Evolutionary conservation across 108 stramenopile species (phyloP), one percentile per base, ranked within the genome.

Genomic region (Seminavis robusta): DNA sequence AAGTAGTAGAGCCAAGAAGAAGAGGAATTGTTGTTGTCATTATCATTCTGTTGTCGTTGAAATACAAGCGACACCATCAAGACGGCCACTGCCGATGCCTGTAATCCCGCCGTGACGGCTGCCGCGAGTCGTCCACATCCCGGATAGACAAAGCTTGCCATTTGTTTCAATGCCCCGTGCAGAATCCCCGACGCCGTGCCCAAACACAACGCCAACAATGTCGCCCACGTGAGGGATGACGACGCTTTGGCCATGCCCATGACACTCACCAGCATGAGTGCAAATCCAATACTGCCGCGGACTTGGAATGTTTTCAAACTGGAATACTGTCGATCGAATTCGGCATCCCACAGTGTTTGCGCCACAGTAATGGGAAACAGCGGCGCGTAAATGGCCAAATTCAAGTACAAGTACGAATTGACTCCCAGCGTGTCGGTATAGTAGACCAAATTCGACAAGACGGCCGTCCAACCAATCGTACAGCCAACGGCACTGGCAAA

Each of bases 111-210:
- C 7, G 61, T 52, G 2, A 76, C 69, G 5, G 75, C 52, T 8
- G 71, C 69, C 29, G 69, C 36, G 28, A 36, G 34, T 23, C 0
- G 45, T 7, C 27, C 34, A 21, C 1, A 11, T 46, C 26, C 32
- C 28, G 4, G 19, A 17, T 58, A 65, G 15, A 77, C 61, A 60
- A 77, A 69, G 23, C 64, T 61, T 4, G 71, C 61, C 62, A 77
- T 53, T 43, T 77, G 76, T 45, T 77, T 71, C 36, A 77, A 32
- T 13, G 59, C 62, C 4, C 76, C 76, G 40, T 63, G 67, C 4
- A 77, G 42, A 10, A 77, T 52, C 0, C 20, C 71, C 51, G 24
- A 57, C 32, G 39, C 66, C 66, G 32, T 67, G 66, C 17, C 52
- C 48, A 2, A 48, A 26, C 28, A 56, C 64, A 48, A 31, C 11